Evolutionary conservation across 164 flowering plant species (phyloP), one percentile per base, ranked within the genome.

Genomic region (Piper longum): DNA sequence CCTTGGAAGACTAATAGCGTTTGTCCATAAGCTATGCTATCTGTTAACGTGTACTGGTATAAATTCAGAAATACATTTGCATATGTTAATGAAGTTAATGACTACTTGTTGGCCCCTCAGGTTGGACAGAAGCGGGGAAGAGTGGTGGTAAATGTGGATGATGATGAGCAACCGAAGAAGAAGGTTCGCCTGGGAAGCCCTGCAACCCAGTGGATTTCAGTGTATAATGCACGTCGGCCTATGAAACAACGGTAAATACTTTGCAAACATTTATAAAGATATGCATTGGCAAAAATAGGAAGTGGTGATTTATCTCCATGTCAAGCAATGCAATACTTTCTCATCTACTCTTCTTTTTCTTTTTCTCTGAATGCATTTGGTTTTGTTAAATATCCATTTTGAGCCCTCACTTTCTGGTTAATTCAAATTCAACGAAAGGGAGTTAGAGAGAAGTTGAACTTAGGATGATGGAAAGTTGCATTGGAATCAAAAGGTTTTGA

Each of bases 141-240:
- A 64, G 59, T 91, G 78, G 77, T 77, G 43, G 82, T 82, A 56
- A 78, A 86, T 68, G 63, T 79, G 73, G 98, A 91, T 66, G 98
- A 89, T 61, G 91, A 89, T 69, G 95, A 79, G 71, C 96, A 87
- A 67, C 96, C 95, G 17, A 87, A 76, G 81, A 91, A 91, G 75
- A 89, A 86, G 74, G 74, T 89, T 6, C 79, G 98, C 51, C 51
- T 87, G 63, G 98, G 98, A n/a, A 82, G 78, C 66, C 96, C 98
- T 42, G 96, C 98, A 12, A 87, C 84, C 7, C 98, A 89, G 72
- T 91, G 98, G 98, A 81, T 91, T 43, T 83, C 91, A 26, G 91
- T 89, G 54, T 91, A 91, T 69, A 89, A 89, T 82, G 91, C 95
- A 16, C 84, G 89, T 0, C 81, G 83, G 1, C 91, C 96, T 7